Conservation (phyloP, 1,284 basidiomycete species). For the Cutaneotrichosporon arboriforme region DNA sequence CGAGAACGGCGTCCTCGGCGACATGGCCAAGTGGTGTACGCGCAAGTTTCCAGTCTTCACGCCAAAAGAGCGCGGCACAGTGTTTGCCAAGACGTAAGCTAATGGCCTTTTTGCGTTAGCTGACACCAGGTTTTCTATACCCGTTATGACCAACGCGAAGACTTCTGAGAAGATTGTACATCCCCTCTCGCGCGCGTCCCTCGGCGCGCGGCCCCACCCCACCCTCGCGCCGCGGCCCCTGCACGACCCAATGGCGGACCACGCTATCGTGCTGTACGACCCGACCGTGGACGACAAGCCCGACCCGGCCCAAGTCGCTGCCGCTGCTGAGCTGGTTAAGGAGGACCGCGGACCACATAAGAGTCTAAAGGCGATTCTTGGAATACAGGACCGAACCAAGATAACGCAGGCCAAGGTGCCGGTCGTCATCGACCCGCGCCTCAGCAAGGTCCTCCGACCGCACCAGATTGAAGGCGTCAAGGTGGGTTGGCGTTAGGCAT, state of each 20-base stretch:
- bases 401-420: slow-evolving; percentile 74
- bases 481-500: slow-evolving; percentile 51
- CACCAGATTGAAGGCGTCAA: slow-evolving; percentile 99
- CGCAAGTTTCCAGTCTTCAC: slow-evolving; percentile 77
- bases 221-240: slow-evolving; percentile 84
- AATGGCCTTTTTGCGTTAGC: not conserved
- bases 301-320: slow-evolving; percentile 56
- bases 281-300: slow-evolving; percentile 90
- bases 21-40: slow-evolving; percentile 53
- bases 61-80: slow-evolving; percentile 67
- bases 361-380: slow-evolving; percentile 76
- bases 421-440: slow-evolving; percentile 88
- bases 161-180: slow-evolving; percentile 60
- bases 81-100: slow-evolving; percentile 51
- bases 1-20: slow-evolving; percentile 47
- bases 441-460: slow-evolving; percentile 82
- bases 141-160: slow-evolving; percentile 77
- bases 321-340: slow-evolving; percentile 65
- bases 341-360: slow-evolving; percentile 71
- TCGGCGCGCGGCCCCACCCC: slow-evolving; percentile 78
- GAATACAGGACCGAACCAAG: slow-evolving; percentile 61
- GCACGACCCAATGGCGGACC: slow-evolving; percentile 95
- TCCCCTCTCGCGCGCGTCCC: slow-evolving; percentile 63
- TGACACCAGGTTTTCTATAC: slow-evolving; percentile 67
- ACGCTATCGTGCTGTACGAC: slow-evolving; percentile 95